A percentile compares a stretch with the other conserved stretches of the same genome.
Conservation (phyloP, 2,329 filamentous ascomycete species). For the Botrytis fabae region DNA sequence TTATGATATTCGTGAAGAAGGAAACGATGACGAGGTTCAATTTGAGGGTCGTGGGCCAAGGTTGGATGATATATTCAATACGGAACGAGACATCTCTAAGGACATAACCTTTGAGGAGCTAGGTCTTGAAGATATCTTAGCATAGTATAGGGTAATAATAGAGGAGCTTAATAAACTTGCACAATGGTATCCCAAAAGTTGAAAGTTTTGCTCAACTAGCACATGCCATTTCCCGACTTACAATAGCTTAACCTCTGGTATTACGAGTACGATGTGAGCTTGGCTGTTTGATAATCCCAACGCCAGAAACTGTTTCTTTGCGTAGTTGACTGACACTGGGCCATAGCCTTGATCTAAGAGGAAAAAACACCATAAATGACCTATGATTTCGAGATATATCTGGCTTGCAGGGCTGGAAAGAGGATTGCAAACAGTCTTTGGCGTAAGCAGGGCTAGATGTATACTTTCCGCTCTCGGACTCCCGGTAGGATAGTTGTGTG, state of each 20-base stretch:
- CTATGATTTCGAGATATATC: no score
- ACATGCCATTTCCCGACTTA: not conserved
- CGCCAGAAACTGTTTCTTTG: no score
- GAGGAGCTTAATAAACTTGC: not conserved
- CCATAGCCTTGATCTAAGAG: no score
- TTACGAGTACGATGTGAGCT: no score
- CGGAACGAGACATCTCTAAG: not conserved
- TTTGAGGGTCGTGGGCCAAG: not conserved
- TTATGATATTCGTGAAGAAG: not conserved
- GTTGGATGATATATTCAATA: not conserved
- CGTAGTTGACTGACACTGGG: no score
- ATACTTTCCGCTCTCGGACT: not conserved
- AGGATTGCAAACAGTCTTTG: not conserved
- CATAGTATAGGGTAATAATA: fast-evolving
- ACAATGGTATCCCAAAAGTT: not conserved
- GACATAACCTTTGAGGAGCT: not conserved
- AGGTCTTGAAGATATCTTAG: not conserved
- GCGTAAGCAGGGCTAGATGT: not conserved
- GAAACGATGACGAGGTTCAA: not conserved
- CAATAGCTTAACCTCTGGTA: no score
- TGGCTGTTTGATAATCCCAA: no score
- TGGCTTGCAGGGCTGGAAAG: no score
- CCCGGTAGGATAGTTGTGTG: fast-evolving
- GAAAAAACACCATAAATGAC: no score
- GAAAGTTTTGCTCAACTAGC: not conserved